Percentiles rank a stretch among this genome's conserved stretches.
These are phyloP conservation scores for Macrophomina phaseolina DNA, from an alignment of 2,329 filamentous ascomycete genomes.

Conservation along the genomic window DNA sequence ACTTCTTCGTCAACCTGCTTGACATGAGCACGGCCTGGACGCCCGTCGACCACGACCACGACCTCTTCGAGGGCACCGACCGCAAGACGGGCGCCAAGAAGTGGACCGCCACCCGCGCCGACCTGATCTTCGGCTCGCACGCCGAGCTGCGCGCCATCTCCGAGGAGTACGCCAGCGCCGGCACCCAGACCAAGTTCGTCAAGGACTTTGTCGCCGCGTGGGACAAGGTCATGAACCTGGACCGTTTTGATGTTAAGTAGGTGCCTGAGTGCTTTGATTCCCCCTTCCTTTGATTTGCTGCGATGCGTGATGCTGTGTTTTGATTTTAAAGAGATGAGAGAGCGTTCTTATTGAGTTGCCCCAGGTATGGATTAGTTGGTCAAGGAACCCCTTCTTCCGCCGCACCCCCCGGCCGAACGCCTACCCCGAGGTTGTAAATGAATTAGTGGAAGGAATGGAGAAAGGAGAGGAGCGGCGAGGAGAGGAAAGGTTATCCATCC, in stretches of 20 bases:
- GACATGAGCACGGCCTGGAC: slow-evolving; percentile 72
- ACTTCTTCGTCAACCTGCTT: slow-evolving; percentile 82
- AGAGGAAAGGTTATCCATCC: too few species aligned
- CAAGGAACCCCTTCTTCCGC: too few species aligned
- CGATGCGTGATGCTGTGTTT: too few species aligned
- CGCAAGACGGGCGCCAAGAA: slow-evolving; percentile 69
- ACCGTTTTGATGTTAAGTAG: slow-evolving; percentile 64
- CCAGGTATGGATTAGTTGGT: too few species aligned
- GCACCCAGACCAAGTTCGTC: slow-evolving; percentile 67
- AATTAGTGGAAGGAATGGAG: too few species aligned
- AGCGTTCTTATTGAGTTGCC: too few species aligned
- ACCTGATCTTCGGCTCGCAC: slow-evolving; percentile 76
- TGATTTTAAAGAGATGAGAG: too few species aligned
- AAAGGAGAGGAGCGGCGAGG: too few species aligned
- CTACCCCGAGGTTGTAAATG: too few species aligned
- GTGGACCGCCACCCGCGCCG: slow-evolving; percentile 72
- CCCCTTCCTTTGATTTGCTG: too few species aligned
- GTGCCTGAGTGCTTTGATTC: too few species aligned
- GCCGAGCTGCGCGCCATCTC: slow-evolving; percentile 73
- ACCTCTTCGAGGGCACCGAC: slow-evolving; percentile 68
- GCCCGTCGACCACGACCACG: slow-evolving; percentile 53
- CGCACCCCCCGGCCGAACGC: too few species aligned
- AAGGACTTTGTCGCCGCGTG: slow-evolving; percentile 74
- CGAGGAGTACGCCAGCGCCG: slow-evolving; percentile 70
- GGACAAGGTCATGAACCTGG: slow-evolving; percentile 76